Percentiles rank a stretch among this genome's conserved stretches.
These are phyloP conservation scores for Thalassiosira oceanica DNA, from an alignment of 352 stramenopile species.

Conservation along the genomic window DNA sequence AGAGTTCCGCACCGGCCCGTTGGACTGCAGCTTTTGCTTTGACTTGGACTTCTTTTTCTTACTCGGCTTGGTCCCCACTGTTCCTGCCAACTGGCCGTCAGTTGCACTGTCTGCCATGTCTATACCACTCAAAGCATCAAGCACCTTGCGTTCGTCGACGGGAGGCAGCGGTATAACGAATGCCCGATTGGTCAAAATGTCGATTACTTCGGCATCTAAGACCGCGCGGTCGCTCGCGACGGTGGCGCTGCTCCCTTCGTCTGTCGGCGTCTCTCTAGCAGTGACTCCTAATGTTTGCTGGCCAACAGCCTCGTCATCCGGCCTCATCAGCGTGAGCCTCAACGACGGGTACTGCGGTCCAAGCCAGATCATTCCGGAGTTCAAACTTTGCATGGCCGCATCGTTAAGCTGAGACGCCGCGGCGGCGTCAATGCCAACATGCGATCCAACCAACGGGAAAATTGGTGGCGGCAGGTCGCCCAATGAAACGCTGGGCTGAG, in stretches of 20 bases:
- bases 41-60: slow-evolving; percentile 19
- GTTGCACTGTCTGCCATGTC: slow-evolving; percentile 10
- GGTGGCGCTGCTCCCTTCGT: background rate
- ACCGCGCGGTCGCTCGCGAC: slow-evolving; percentile 5
- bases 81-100: background rate
- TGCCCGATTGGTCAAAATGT: slow-evolving; percentile 57
- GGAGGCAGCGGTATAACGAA: slow-evolving; percentile 65
- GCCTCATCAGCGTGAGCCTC: slow-evolving; percentile 23
- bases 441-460: slow-evolving; percentile 19
- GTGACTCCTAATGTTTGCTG: too few species aligned
- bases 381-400: slow-evolving; percentile 46
- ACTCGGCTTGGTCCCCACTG: background rate
- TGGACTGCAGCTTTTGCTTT: slow-evolving; percentile 2
- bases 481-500: too few species aligned
- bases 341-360: slow-evolving; percentile 41
- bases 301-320: slow-evolving; percentile 1
- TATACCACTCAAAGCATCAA: slow-evolving; percentile 53
- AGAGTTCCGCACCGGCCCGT: background rate
- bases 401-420: background rate
- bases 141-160: slow-evolving; percentile 53
- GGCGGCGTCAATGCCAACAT: slow-evolving; percentile 1
- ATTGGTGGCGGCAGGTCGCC: slow-evolving; percentile 25
- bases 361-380: slow-evolving; percentile 72
- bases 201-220: slow-evolving; percentile 47
- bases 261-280: background rate